A percentile compares a stretch with the other conserved stretches of the same genome.
Evolutionary conservation across 371 early-diverging fungal species (phyloP).

Genomic region (Circinella minor): DNA sequence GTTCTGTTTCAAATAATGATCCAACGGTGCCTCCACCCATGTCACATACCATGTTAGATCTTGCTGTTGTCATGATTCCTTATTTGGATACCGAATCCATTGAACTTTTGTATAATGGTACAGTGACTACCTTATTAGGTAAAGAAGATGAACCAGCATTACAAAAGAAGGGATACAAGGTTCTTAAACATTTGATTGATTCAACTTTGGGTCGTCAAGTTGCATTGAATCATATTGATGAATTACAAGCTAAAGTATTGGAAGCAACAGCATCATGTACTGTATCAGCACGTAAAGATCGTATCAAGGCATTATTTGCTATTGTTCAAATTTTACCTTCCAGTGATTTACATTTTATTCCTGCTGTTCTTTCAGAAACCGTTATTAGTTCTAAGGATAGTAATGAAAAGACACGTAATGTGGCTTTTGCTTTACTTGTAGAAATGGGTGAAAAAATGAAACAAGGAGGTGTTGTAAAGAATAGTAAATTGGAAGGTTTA

Average conservation of each 20-base stretch:
- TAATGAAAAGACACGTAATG: constrained; percentile 85
- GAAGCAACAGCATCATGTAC: constrained; percentile 61
- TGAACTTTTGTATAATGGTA: constrained; percentile 60
- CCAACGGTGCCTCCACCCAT: constrained; percentile 63
- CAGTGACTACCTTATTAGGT: constrained; percentile 55
- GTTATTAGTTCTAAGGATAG: constrained; percentile 93
- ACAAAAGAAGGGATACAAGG: constrained; percentile 96
- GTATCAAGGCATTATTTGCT: constrained; percentile 64
- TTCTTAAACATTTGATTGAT: constrained; percentile 69
- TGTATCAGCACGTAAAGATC: constrained; percentile 70
- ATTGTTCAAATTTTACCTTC: constrained; percentile 59
- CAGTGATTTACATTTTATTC: constrained; percentile 81
- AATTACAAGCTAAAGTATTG: constrained; percentile 56
- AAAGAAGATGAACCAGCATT: constrained; percentile 75
- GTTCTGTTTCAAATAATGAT: constrained; percentile 28
- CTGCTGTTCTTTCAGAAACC: constrained; percentile 86
- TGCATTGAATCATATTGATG: constrained; percentile 45
- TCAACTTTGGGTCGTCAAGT: constrained; percentile 51
- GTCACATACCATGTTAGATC: constrained; percentile 79
- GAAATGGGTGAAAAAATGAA: constrained; percentile 90
- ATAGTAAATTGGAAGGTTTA: constrained; percentile 59
- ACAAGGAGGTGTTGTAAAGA: constrained; percentile 69
- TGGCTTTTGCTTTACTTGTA: constrained; percentile 86
- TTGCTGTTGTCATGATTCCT: constrained; percentile 75
- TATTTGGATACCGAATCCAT: constrained; percentile 67